These are phyloP conservation scores for Crotalaria pallida DNA, from an alignment of 306 rosid genomes.

Conservation along the genomic window DNA sequence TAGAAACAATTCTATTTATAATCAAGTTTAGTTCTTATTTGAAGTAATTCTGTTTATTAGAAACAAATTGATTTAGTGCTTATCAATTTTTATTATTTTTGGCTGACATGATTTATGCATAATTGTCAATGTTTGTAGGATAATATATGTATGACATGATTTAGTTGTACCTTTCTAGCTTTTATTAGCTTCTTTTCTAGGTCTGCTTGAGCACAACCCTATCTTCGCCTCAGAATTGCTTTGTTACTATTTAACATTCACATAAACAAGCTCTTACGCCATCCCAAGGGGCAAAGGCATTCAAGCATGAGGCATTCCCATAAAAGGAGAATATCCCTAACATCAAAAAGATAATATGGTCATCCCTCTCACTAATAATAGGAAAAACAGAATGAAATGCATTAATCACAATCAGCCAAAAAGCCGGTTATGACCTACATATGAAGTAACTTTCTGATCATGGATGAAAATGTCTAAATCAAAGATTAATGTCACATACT, in stretches of 20 bases:
- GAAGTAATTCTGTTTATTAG: too few species aligned
- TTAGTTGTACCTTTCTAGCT: conserved; percentile 75
- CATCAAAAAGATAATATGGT: conserved; percentile 12
- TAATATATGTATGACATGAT: too few species aligned
- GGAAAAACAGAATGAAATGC: too few species aligned
- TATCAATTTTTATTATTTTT: too few species aligned
- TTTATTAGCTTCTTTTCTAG: conserved; percentile 73
- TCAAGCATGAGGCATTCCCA: conserved; percentile 88
- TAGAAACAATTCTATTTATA: too few species aligned
- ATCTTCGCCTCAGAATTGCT: conserved; percentile 91
- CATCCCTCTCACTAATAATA: neutral
- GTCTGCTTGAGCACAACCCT: conserved; percentile 97
- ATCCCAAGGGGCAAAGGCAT: conserved; percentile 95
- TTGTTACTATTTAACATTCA: conserved; percentile 95
- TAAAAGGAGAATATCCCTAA: conserved; percentile 82
- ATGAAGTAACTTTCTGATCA: conserved; percentile 2
- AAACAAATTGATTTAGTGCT: too few species aligned
- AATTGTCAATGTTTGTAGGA: too few species aligned
- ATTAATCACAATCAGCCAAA: neutral
- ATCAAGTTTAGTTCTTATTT: too few species aligned
- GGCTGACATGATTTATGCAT: too few species aligned
- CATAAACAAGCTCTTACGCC: conserved; percentile 97
- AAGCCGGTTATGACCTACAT: neutral
- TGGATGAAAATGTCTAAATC: neutral
- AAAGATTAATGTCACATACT: too few species aligned